Evolutionary conservation across 257 asterid species (phyloP).

Genomic region (Solanum chaucha): DNA sequence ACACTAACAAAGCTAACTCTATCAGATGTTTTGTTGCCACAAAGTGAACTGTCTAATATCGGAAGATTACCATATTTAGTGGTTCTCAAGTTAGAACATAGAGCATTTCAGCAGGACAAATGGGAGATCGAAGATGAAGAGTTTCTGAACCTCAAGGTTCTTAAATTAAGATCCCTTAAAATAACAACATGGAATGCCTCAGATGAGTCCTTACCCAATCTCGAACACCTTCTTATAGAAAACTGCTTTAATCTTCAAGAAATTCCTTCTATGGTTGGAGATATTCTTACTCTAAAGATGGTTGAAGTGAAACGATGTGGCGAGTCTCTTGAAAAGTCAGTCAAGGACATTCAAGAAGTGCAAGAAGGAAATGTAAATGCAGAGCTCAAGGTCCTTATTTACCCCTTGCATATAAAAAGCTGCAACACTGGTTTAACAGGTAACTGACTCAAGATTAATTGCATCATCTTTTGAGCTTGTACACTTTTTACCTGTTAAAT

Average conservation of each 20-base stretch:
- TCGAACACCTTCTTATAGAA: not conserved
- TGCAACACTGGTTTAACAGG: not conserved
- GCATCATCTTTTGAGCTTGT: too few relatives aligned
- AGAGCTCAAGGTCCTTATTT: not conserved
- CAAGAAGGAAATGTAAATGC: not conserved
- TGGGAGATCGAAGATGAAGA: not conserved
- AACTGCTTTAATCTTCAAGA: not conserved
- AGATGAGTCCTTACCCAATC: not conserved
- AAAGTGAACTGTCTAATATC: not conserved
- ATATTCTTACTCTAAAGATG: not conserved
- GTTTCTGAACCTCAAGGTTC: not conserved
- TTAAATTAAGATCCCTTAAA: not conserved
- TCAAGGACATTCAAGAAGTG: not conserved
- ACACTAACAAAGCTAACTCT: slow-evolving; percentile 1
- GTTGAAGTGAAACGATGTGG: slow-evolving; percentile 6
- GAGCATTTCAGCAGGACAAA: not conserved
- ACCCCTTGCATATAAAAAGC: not conserved
- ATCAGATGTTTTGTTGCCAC: not conserved
- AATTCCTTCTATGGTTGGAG: not conserved
- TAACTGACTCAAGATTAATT: not conserved
- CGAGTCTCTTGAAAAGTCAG: not conserved
- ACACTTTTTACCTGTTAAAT: too few relatives aligned
- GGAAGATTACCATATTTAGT: not conserved
- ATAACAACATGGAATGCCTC: not conserved
- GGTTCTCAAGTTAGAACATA: not conserved